Conservation (phyloP, 2,329 filamentous ascomycete species). For the Byssochlamys sp. region DNA sequence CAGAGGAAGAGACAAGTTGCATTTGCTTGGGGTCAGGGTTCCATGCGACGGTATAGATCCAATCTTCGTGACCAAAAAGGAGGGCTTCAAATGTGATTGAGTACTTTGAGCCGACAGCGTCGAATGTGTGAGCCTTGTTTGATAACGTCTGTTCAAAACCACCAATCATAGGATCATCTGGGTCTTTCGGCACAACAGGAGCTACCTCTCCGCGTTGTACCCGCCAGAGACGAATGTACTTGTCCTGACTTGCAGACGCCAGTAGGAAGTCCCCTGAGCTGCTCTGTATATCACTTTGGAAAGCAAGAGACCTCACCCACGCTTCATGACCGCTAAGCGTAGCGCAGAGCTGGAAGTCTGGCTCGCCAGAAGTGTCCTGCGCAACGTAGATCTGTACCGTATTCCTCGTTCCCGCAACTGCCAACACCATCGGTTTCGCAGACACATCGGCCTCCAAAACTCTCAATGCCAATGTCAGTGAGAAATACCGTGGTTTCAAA, state of each 20-base stretch:
- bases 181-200: slow-evolving; percentile 38
- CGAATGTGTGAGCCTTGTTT: slow-evolving; percentile 78
- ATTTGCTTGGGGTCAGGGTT: slow-evolving; percentile 46
- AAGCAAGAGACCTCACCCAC: slow-evolving; percentile 81
- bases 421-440: slow-evolving; percentile 51
- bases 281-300: slow-evolving; percentile 53
- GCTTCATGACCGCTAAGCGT: slow-evolving; percentile 83
- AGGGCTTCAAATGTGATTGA: slow-evolving; percentile 88
- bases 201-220: slow-evolving; percentile 62
- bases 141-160: slow-evolving; percentile 60
- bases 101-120: slow-evolving; percentile 53
- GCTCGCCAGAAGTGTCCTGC: slow-evolving; percentile 28
- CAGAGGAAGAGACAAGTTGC: slow-evolving; percentile 78
- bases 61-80: slow-evolving; percentile 90
- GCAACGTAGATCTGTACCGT: slow-evolving; percentile 71
- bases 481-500: slow-evolving; percentile 70
- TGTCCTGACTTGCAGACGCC: slow-evolving; percentile 92
- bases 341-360: slow-evolving; percentile 60
- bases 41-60: slow-evolving; percentile 89
- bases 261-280: slow-evolving; percentile 61
- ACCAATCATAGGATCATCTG: slow-evolving; percentile 28
- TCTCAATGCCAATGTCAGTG: slow-evolving; percentile 63
- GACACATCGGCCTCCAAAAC: slow-evolving; percentile 46
- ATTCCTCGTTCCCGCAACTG: slow-evolving; percentile 74
- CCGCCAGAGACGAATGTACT: slow-evolving; percentile 90